These are phyloP conservation scores for Santalum album DNA, from an alignment of 164 flowering plant genomes.

Conservation along the genomic window DNA sequence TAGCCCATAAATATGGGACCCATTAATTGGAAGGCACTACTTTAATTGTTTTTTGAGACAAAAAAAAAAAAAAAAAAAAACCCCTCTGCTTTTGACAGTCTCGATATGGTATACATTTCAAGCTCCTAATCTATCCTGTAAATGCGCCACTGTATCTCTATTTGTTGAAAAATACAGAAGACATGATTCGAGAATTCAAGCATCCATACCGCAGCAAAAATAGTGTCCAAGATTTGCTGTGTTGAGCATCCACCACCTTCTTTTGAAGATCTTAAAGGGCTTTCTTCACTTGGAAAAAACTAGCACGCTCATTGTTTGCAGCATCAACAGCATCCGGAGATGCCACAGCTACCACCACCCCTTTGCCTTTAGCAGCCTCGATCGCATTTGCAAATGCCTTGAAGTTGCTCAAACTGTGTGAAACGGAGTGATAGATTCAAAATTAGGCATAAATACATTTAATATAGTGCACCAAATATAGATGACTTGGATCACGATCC, in stretches of 20 bases:
- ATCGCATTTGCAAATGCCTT: conserved; percentile 67
- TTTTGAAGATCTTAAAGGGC: conserved; percentile 29
- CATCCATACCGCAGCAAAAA: background rate
- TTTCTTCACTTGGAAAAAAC: conserved; percentile 66
- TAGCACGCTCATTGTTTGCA: conserved; percentile 53
- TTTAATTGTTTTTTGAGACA: too few species aligned
- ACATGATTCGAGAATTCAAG: too few species aligned
- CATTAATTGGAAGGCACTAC: too few species aligned
- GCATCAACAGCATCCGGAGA: conserved; percentile 78
- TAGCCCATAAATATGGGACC: too few species aligned
- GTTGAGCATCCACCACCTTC: background rate
- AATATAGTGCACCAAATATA: background rate
- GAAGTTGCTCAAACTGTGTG: conserved; percentile 64
- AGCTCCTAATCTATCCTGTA: background rate
- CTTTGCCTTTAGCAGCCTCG: conserved; percentile 68
- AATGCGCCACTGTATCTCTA: background rate
- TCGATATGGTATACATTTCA: background rate
- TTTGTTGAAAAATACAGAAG: background rate
- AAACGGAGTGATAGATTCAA: background rate
- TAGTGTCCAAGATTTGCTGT: background rate
- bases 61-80: too few species aligned
- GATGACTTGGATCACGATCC: background rate
- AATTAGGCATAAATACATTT: background rate
- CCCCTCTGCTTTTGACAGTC: too few species aligned
- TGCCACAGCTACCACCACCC: conserved; percentile 85